Evolutionary conservation across 495 filamentous ascomycete species (phyloP).

Genomic region (Lasiosphaeris hirsuta): DNA sequence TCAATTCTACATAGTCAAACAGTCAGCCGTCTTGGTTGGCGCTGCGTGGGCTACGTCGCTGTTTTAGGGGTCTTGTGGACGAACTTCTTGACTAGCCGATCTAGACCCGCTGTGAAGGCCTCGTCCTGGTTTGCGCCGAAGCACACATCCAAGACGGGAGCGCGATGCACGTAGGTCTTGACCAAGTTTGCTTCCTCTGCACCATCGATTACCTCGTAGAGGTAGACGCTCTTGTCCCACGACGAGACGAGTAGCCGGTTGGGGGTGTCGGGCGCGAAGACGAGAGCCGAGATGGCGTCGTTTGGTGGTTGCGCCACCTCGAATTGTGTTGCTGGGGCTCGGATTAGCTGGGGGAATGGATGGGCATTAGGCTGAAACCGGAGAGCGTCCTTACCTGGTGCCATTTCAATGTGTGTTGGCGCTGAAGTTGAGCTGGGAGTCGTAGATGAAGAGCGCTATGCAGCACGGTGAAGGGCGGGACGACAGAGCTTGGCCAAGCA

Average conservation of each 20-base stretch:
- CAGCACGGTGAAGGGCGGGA: too few species aligned
- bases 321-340: conserved; percentile 54
- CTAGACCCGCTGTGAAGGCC: conserved; percentile 80
- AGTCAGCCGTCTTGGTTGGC: not conserved
- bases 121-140: conserved; percentile 78
- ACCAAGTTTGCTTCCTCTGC: conserved; percentile 60
- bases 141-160: conserved; percentile 87
- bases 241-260: conserved; percentile 81
- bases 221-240: conserved; percentile 89
- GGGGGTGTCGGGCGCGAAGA: conserved; percentile 69
- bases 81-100: conserved; percentile 77
- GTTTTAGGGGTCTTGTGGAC: not conserved
- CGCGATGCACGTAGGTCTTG: conserved; percentile 73
- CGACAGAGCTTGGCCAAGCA: not conserved
- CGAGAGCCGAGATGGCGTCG: conserved; percentile 82
- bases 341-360: conserved; percentile 1
- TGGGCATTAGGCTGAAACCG: not conserved
- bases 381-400: conserved; percentile 32
- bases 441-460: not conserved
- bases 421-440: not conserved
- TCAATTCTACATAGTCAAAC: conserved; percentile 57
- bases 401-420: conserved; percentile 25
- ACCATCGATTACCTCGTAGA: conserved; percentile 66
- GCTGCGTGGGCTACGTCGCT: not conserved
- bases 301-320: conserved; percentile 73